Evolutionary conservation across 139 green algal genomes (phyloP).

Genomic region (Chlamydomonas sphaeroides): DNA sequence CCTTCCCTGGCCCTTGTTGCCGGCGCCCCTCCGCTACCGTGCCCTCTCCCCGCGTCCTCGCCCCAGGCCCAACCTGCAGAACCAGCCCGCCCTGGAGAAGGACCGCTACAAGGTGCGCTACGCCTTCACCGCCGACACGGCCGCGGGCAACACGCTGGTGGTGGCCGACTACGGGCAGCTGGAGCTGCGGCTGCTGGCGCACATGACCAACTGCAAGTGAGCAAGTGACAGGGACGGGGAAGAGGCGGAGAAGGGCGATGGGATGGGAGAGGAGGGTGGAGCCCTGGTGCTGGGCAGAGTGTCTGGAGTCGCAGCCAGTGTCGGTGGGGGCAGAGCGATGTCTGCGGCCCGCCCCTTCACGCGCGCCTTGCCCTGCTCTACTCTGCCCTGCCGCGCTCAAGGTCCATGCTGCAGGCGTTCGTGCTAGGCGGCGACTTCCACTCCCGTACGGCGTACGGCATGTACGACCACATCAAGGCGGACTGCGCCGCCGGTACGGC

Average conservation of each 20-base stretch:
- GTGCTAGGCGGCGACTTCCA: slow-evolving; percentile 96
- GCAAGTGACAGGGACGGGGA: too few species aligned
- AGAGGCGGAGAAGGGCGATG: too few species aligned
- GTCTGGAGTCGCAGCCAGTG: too few species aligned
- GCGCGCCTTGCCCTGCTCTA: background rate
- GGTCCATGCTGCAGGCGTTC: slow-evolving; percentile 92
- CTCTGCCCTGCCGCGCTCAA: background rate
- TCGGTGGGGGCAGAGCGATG: too few species aligned
- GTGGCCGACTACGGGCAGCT: slow-evolving; percentile 99
- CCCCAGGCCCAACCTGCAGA: slow-evolving; percentile 94
- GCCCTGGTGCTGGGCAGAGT: too few species aligned
- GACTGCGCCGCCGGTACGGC: slow-evolving; percentile 79
- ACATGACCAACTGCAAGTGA: slow-evolving; percentile 89
- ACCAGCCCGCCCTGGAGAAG: slow-evolving; percentile 99
- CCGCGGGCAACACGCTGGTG: slow-evolving; percentile 84
- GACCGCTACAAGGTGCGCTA: slow-evolving; percentile 94
- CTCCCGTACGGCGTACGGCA: slow-evolving; percentile 91
- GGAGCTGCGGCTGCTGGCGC: slow-evolving; percentile 96
- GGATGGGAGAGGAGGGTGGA: too few species aligned
- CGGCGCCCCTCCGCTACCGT: too few species aligned
- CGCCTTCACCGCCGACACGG: slow-evolving; percentile 85
- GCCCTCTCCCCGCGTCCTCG: background rate
- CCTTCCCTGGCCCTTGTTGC: too few species aligned
- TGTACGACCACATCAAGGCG: slow-evolving; percentile 96
- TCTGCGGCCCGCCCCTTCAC: too few species aligned